These are phyloP conservation scores for Coemansia sp. DNA, from an alignment of 371 early-diverging fungal genomes.

Conservation along the genomic window DNA sequence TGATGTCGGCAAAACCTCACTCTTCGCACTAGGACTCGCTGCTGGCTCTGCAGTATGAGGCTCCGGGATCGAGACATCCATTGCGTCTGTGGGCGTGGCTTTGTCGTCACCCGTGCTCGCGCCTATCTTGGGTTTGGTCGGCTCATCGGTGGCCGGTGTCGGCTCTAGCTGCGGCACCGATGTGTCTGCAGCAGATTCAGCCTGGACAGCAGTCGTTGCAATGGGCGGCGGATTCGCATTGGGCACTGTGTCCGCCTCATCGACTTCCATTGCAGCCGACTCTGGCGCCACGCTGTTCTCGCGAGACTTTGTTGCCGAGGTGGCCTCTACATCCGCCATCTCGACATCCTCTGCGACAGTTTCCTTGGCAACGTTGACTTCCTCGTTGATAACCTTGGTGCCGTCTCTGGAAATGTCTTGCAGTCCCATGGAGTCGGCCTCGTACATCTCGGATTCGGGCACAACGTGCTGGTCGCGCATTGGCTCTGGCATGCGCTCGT, in stretches of 20 bases:
- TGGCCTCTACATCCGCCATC: constrained; percentile 20
- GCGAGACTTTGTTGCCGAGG: neutral
- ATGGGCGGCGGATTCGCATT: neutral
- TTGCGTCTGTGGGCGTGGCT: no score
- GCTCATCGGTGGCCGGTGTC: neutral
- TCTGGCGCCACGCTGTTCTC: neutral
- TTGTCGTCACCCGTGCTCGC: no score
- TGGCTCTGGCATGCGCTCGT: constrained; percentile 49
- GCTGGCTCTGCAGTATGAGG: no score
- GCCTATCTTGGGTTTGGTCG: no score
- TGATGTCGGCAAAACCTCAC: no score
- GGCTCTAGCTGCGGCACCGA: neutral
- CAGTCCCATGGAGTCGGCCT: constrained; percentile 50
- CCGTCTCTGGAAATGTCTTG: constrained; percentile 25
- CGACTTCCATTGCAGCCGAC: constrained; percentile 4
- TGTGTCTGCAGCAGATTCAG: neutral
- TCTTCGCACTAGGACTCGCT: no score
- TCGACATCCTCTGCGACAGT: constrained; percentile 6
- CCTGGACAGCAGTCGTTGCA: neutral
- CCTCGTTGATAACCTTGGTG: constrained; percentile 46
- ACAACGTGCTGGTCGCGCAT: constrained; percentile 48
- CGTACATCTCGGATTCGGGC: constrained; percentile 50
- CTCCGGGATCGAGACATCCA: no score
- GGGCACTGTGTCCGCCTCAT: constrained; percentile 1
- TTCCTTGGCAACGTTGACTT: constrained; percentile 19